These are phyloP conservation scores for Flueggea neowawraea DNA, from an alignment of 441 rosid species.

Conservation along the genomic window DNA sequence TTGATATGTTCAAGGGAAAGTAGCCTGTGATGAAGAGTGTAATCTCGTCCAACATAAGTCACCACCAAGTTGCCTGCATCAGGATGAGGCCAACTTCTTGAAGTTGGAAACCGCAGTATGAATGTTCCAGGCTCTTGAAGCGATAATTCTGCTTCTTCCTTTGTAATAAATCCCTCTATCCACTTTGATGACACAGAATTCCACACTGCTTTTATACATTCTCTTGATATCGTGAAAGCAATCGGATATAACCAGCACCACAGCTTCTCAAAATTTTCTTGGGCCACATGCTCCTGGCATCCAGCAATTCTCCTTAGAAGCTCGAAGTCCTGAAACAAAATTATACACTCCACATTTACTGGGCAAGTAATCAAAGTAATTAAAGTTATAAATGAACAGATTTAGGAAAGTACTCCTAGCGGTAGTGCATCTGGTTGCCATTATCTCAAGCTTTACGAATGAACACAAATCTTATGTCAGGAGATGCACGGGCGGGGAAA, in stretches of 20 bases:
- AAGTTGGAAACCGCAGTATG: conserved; percentile 73
- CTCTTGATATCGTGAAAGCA: conserved; percentile 59
- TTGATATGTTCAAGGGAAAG: conserved; percentile 50
- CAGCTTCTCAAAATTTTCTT: conserved; percentile 81
- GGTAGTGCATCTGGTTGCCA: no score
- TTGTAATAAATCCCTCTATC: conserved; percentile 87
- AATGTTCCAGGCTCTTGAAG: conserved; percentile 90
- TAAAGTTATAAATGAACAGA: neutral
- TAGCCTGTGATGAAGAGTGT: conserved; percentile 51
- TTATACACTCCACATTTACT: neutral
- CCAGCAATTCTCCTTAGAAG: conserved; percentile 65
- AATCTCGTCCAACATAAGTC: conserved; percentile 67
- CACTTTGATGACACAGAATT: conserved; percentile 59
- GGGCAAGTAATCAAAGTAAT: neutral
- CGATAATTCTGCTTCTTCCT: conserved; percentile 89
- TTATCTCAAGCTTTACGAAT: no score
- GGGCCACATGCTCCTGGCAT: conserved; percentile 63
- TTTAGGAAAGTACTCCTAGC: no score
- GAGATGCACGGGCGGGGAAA: no score
- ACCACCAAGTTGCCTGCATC: conserved; percentile 86
- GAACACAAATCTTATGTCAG: no score
- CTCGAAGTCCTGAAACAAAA: conserved; percentile 57
- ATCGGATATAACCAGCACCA: conserved; percentile 96
- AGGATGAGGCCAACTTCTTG: conserved; percentile 98
- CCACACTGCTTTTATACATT: conserved; percentile 60